These are phyloP conservation scores for Aspergillus ochraceoroseus DNA, from an alignment of 2,329 filamentous ascomycete genomes.

Conservation along the genomic window DNA sequence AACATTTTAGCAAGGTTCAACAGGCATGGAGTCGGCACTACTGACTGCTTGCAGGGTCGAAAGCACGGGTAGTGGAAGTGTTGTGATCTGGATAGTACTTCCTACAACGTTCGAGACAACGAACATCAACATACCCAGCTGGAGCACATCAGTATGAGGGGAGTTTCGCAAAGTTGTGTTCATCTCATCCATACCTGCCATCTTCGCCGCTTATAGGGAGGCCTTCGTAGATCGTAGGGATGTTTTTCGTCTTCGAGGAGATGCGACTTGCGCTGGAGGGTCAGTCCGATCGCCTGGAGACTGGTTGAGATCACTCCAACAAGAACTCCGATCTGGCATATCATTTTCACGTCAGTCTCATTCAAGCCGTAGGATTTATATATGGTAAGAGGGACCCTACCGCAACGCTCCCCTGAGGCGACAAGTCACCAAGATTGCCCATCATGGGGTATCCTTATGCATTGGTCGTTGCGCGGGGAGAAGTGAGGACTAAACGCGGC, in stretches of 20 bases:
- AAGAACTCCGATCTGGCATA: slow-evolving; percentile 72
- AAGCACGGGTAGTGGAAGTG: slow-evolving; percentile 84
- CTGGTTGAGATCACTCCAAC: slow-evolving; percentile 91
- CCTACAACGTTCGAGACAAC: slow-evolving; percentile 89
- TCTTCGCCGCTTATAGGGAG: slow-evolving; percentile 80
- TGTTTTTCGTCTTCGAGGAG: slow-evolving; percentile 94
- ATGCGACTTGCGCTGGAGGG: slow-evolving; percentile 95
- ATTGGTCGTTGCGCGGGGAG: slow-evolving; percentile 28
- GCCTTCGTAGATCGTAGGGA: slow-evolving; percentile 68
- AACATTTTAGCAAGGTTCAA: slow-evolving; percentile 12
- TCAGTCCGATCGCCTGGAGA: slow-evolving; percentile 89
- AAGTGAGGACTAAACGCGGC: slow-evolving; percentile 8
- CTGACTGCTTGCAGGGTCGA: slow-evolving; percentile 81
- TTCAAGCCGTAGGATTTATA: not conserved
- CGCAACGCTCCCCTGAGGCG: slow-evolving; percentile 71
- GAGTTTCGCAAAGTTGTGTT: not conserved
- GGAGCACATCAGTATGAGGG: slow-evolving; percentile 13
- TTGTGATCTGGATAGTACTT: slow-evolving; percentile 96
- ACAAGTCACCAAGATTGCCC: slow-evolving; percentile 69
- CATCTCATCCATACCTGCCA: slow-evolving; percentile 62
- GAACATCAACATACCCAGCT: slow-evolving; percentile 92
- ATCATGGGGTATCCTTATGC: slow-evolving; percentile 47
- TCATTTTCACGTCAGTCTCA: slow-evolving; percentile 1
- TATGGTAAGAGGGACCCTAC: slow-evolving; percentile 46
- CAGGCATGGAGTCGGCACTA: slow-evolving; percentile 12